Evolutionary conservation across 495 filamentous ascomycete species (phyloP).

Genomic region (Penicillium paradoxum): DNA sequence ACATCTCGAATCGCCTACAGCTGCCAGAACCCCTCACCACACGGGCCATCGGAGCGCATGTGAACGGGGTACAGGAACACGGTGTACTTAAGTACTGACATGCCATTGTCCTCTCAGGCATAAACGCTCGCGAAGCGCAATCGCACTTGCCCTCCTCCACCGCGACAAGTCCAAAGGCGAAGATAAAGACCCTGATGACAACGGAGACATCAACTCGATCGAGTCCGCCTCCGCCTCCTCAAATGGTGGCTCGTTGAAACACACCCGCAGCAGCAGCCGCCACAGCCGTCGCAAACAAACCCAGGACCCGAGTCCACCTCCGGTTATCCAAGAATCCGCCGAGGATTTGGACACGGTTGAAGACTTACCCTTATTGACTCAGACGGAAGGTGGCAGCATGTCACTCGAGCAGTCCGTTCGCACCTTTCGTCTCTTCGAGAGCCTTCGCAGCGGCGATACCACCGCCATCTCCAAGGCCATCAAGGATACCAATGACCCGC

Average conservation of each 20-base stretch:
- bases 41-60: slow-evolving; percentile 9
- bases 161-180: slow-evolving; percentile 46
- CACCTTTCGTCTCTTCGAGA: slow-evolving; percentile 91
- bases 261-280: slow-evolving; percentile 30
- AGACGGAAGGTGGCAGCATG: slow-evolving; percentile 30
- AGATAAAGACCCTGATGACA: slow-evolving; percentile 28
- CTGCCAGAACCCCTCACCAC: too few species aligned
- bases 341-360: slow-evolving; percentile 31
- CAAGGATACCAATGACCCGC: slow-evolving; percentile 56
- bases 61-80: neutral
- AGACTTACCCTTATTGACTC: slow-evolving; percentile 29
- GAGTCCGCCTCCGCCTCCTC: slow-evolving; percentile 26
- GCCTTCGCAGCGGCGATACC: slow-evolving; percentile 83
- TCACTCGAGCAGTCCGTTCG: slow-evolving; percentile 91
- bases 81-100: slow-evolving; percentile 24
- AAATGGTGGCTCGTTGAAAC: slow-evolving; percentile 25
- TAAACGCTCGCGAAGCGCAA: slow-evolving; percentile 50
- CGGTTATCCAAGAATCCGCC: slow-evolving; percentile 21
- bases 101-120: slow-evolving; percentile 35
- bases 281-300: slow-evolving; percentile 22
- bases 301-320: slow-evolving; percentile 22
- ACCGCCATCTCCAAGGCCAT: slow-evolving; percentile 85
- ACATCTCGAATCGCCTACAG: too few species aligned
- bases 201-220: slow-evolving; percentile 28
- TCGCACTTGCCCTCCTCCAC: slow-evolving; percentile 49